Conservation (phyloP, 352 stramenopile genomes). For the Globisporangium parvum region DNA sequence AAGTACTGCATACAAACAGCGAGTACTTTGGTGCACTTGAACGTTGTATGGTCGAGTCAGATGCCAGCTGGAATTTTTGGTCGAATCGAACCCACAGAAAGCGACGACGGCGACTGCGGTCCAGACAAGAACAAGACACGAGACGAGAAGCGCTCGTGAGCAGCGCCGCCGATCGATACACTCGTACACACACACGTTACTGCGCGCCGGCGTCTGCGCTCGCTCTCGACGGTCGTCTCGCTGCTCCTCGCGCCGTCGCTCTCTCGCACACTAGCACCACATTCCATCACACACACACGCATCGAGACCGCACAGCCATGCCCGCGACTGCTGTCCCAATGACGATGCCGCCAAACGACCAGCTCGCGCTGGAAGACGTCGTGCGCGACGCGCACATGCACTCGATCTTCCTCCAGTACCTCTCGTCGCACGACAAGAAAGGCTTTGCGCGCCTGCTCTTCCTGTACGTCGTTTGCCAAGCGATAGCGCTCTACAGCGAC, state of each 20-base stretch:
- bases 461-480: slow-evolving; percentile 32
- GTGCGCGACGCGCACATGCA: slow-evolving; percentile 74
- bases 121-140: too few relatives aligned
- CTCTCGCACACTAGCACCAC: not conserved
- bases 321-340: slow-evolving; percentile 8
- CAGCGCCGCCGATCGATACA: too few relatives aligned
- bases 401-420: slow-evolving; percentile 74
- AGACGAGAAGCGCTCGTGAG: too few relatives aligned
- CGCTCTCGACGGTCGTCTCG: not conserved
- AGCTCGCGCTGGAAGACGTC: slow-evolving; percentile 62
- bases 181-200: too few relatives aligned
- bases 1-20: too few relatives aligned
- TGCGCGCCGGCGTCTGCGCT: not conserved
- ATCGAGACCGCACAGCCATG: not conserved
- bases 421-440: slow-evolving; percentile 57
- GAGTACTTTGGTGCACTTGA: too few relatives aligned
- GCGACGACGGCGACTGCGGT: too few relatives aligned
- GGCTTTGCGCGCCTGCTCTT: slow-evolving; percentile 76
- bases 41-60: too few relatives aligned
- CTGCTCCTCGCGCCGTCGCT: too few relatives aligned
- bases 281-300: not conserved
- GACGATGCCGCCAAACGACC: not conserved
- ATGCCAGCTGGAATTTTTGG: too few relatives aligned
- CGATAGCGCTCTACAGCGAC: not conserved
- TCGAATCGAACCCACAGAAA: too few relatives aligned